Percentiles rank a stretch among this genome's conserved stretches.
Evolutionary conservation across 1,139 yeast species (phyloP).

Genomic region (Scheffersomyces illinoinensis): DNA sequence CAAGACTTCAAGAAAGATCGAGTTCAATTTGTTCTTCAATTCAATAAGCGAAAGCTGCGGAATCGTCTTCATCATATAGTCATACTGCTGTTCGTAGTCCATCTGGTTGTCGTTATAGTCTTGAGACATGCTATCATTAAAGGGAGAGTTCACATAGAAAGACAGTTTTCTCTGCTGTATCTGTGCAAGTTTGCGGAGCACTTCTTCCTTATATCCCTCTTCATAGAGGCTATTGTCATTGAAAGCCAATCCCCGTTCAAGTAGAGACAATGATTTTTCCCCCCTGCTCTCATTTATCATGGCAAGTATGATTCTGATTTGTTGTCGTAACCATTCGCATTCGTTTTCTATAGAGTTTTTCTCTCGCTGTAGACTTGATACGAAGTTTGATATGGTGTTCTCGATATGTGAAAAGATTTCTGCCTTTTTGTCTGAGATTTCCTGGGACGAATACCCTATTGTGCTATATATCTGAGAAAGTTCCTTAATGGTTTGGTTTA

Average conservation of each 20-base stretch:
- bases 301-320: slow-evolving; percentile 40
- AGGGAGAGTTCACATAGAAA: slow-evolving; percentile 31
- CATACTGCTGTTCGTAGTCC: slow-evolving; percentile 28
- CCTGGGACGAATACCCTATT: slow-evolving; percentile 41
- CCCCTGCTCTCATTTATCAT: slow-evolving; percentile 43
- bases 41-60: slow-evolving; percentile 36
- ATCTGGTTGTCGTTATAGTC: slow-evolving; percentile 13
- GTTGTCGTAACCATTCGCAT: slow-evolving; percentile 51
- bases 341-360: slow-evolving; percentile 42
- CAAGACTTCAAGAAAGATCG: slow-evolving; percentile 36
- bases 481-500: slow-evolving; percentile 36
- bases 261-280: slow-evolving; percentile 20
- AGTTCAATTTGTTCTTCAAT: slow-evolving; percentile 32
- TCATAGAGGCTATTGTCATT: slow-evolving; percentile 24
- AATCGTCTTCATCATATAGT: slow-evolving; percentile 24
- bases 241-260: slow-evolving; percentile 37
- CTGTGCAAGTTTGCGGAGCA: slow-evolving; percentile 19
- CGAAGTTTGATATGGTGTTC: slow-evolving; percentile 38
- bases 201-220: slow-evolving; percentile 35
- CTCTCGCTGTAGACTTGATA: slow-evolving; percentile 35
- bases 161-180: slow-evolving; percentile 19
- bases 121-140: slow-evolving; percentile 18
- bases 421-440: slow-evolving; percentile 35
- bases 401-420: slow-evolving; percentile 44
- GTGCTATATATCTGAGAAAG: slow-evolving; percentile 33